phyloP scores from a whole-genome alignment of 2,329 filamentous ascomycete genomes.

The Cladosporium sp. region DNA sequence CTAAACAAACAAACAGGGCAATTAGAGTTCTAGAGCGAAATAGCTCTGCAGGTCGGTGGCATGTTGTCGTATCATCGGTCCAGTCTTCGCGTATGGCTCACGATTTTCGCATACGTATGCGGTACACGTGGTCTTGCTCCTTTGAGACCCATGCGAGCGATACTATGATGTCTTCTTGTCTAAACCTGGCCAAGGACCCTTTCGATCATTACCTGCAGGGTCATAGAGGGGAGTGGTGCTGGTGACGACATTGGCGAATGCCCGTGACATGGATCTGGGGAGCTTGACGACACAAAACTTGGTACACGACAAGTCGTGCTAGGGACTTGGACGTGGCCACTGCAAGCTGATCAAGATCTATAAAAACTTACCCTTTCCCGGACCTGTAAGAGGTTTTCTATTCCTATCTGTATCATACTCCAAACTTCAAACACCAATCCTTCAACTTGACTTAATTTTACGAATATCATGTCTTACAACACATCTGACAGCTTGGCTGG shows the following conservation, averaged over 20 bases:
- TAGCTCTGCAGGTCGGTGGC: no score
- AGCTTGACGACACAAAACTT: conserved; percentile 8
- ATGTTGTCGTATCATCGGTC: not conserved
- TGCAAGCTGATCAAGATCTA: not conserved
- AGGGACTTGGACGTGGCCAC: not conserved
- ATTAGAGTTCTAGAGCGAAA: not conserved
- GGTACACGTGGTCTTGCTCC: conserved; percentile 3
- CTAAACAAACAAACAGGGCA: not conserved
- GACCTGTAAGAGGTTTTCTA: no score
- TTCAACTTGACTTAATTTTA: not conserved
- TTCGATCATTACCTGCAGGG: no score
- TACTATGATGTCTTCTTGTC: not conserved
- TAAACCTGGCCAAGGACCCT: conserved; percentile 1
- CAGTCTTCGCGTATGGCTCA: not conserved
- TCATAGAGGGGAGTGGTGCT: not conserved
- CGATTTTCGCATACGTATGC: not conserved
- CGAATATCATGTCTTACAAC: conserved; percentile 12
- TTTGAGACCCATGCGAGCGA: no score
- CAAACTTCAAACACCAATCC: not conserved
- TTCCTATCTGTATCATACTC: no score
- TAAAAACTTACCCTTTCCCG: not conserved
- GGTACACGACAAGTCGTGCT: not conserved
- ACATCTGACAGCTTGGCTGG: not conserved
- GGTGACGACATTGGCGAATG: conserved; percentile 7
- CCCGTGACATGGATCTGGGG: no score